Evolutionary conservation across 495 filamentous ascomycete species (phyloP), one percentile per base, ranked within the genome.

Genomic region (Aspergillus egyptiacus): DNA sequence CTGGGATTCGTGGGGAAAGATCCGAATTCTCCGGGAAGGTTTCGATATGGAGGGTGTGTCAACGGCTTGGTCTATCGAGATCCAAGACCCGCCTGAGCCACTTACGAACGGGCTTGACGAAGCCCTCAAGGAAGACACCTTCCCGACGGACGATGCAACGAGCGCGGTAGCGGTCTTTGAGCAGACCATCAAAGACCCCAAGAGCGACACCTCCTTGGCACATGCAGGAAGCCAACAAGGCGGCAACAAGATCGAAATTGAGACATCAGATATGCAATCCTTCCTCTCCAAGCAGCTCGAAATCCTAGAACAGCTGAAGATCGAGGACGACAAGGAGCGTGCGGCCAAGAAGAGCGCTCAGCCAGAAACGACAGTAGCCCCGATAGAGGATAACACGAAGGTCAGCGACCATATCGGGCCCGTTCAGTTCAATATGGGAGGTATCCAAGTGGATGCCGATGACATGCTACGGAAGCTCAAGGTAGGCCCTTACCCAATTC

Each of bases 1-100:
- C 62, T 97, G 94, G 94, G 93, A 99, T 65, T 95, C 90, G 0
- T 96, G 91, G 89, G 91, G 88, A 22, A 99, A 97, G 67, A 96
- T 99, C 50, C 79, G 91, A 17, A 87, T 96, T 32, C 72, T 97
- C 14, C 76, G 87, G n/a, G 94, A 96, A 70, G 87, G 85, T 11
- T 97, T 96, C 60, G 89, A 96, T 52, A 86, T 94, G 35, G 93
- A 98, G 69, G 79, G 77, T 5, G 79, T 91, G 25, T 91, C 86
- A 58, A 81, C 79, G 37, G 87, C 83, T 14, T 96, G 91, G 91
- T 81, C 81, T 14, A 75, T 85, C 38, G 91, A 96, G 55, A 83
- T 93, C 45, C 77, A 85, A 50, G 76, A 80, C 35, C 72, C 64
- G 27, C 60, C 69, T 7, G 66, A 72, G 52, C 62, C 64, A 14